Evolutionary conservation across 768 basidiomycete species (phyloP).

Genomic region (Phylloporus rhodoxanthus): DNA sequence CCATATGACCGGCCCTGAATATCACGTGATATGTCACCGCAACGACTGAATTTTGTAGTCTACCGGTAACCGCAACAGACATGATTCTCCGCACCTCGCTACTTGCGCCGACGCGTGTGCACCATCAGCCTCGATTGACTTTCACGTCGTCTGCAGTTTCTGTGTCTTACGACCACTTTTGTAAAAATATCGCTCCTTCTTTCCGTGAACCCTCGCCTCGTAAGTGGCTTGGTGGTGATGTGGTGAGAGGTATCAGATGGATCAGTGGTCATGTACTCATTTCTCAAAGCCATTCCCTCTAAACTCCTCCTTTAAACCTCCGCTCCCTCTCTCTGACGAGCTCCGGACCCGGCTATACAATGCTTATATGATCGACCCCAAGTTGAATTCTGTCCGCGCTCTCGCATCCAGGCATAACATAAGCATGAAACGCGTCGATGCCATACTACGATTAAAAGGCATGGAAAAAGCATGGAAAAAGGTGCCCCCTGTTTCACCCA

Average conservation of each 20-base stretch:
- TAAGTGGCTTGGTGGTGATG: slow-evolving; percentile 58
- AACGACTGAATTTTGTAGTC: slow-evolving; percentile 14
- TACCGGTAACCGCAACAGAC: neutral
- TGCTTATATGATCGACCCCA: slow-evolving; percentile 54
- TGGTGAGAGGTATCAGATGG: slow-evolving; percentile 38
- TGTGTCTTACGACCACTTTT: slow-evolving; percentile 16
- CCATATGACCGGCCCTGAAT: slow-evolving; percentile 23
- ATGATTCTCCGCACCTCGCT: slow-evolving; percentile 19
- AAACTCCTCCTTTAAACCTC: slow-evolving; percentile 80
- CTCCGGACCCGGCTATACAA: slow-evolving; percentile 54
- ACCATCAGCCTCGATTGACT: slow-evolving; percentile 3
- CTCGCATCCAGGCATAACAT: slow-evolving; percentile 60
- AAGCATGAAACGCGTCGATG: slow-evolving; percentile 75
- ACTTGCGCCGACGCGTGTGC: slow-evolving; percentile 6
- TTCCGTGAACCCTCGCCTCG: slow-evolving; percentile 35
- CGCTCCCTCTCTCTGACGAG: slow-evolving; percentile 63
- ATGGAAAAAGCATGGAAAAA: slow-evolving; percentile 66
- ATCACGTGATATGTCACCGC: slow-evolving; percentile 17
- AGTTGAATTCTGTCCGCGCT: slow-evolving; percentile 47
- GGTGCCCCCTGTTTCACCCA: slow-evolving; percentile 41
- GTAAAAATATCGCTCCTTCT: slow-evolving; percentile 13
- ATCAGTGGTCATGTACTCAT: slow-evolving; percentile 1
- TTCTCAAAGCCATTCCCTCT: slow-evolving; percentile 70
- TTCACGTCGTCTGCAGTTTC: neutral
- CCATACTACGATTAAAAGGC: slow-evolving; percentile 77